phyloP scores from a whole-genome alignment of 1,139 yeast genomes.

The Suhomyces maxii region DNA sequence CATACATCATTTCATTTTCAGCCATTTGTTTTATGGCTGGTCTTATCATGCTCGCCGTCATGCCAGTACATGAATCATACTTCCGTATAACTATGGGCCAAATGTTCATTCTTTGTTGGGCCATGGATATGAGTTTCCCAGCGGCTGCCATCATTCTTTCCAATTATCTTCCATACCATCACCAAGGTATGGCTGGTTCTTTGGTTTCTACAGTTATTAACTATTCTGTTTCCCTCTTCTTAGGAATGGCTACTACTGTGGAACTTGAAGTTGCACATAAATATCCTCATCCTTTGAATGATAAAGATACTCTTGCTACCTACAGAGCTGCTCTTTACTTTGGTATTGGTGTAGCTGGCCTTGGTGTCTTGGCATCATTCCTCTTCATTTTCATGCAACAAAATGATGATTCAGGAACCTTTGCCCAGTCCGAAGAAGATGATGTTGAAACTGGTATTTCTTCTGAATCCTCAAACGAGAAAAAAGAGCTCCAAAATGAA shows the following conservation, averaged over 20 bases:
- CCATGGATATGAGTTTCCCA: conserved; percentile 61
- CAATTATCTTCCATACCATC: conserved; percentile 48
- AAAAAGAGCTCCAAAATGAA: background rate
- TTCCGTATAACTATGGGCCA: conserved; percentile 48
- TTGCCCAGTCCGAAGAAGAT: conserved; percentile 3
- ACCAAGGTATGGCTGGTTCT: conserved; percentile 65
- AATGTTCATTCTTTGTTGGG: conserved; percentile 52
- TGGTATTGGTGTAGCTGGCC: conserved; percentile 38
- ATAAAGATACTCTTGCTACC: conserved; percentile 24
- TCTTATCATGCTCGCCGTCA: conserved; percentile 44
- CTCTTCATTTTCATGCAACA: conserved; percentile 30
- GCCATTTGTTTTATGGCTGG: conserved; percentile 50
- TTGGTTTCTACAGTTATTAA: conserved; percentile 54
- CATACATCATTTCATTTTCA: conserved; percentile 43
- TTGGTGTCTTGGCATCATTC: conserved; percentile 33
- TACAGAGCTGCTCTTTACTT: conserved; percentile 49
- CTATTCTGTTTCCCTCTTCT: conserved; percentile 52
- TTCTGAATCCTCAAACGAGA: background rate
- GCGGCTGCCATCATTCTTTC: conserved; percentile 55
- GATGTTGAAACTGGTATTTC: background rate
- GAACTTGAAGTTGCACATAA: conserved; percentile 36
- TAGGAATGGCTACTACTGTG: conserved; percentile 53
- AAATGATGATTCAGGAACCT: conserved; percentile 11
- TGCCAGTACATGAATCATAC: conserved; percentile 51
- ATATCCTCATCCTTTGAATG: conserved; percentile 12